Evolutionary conservation across 768 basidiomycete species (phyloP).

Genomic region (Boletus speciosus): DNA sequence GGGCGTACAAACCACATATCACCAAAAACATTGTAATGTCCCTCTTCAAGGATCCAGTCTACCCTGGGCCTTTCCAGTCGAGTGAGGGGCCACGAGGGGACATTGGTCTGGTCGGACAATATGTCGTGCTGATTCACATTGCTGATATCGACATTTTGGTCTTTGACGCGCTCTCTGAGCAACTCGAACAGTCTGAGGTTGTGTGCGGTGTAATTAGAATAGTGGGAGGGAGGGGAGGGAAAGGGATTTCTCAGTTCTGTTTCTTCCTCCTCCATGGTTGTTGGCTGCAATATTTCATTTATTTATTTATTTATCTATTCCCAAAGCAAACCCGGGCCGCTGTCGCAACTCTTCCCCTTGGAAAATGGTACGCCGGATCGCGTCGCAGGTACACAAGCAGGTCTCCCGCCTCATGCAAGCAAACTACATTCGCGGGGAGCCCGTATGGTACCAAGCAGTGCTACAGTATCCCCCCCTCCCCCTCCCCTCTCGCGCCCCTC

Average conservation of each 20-base stretch:
- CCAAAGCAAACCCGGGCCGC: neutral
- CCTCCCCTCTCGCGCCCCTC: slow-evolving; percentile 72
- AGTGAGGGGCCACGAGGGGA: slow-evolving; percentile 73
- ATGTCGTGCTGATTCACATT: slow-evolving; percentile 55
- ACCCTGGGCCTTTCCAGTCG: slow-evolving; percentile 83
- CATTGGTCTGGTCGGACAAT: slow-evolving; percentile 65
- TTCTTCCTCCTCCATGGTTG: slow-evolving; percentile 49
- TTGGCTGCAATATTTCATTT: neutral
- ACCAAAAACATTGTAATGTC: slow-evolving; percentile 79
- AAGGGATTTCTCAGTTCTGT: slow-evolving; percentile 82
- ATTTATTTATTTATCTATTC: neutral
- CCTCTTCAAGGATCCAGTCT: slow-evolving; percentile 88
- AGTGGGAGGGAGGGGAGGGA: slow-evolving; percentile 85
- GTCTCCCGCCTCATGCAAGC: slow-evolving; percentile 76
- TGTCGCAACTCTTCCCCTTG: neutral
- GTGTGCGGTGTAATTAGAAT: slow-evolving; percentile 68
- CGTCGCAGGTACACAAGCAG: slow-evolving; percentile 86
- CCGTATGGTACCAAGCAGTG: slow-evolving; percentile 83
- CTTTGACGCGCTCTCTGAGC: slow-evolving; percentile 51
- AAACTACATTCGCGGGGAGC: slow-evolving; percentile 58
- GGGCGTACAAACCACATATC: slow-evolving; percentile 82
- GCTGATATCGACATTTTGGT: slow-evolving; percentile 34
- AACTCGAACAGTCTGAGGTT: slow-evolving; percentile 68
- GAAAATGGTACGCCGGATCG: slow-evolving; percentile 72
- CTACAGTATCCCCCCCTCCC: slow-evolving; percentile 85